A percentile compares a stretch with the other conserved stretches of the same genome.
These are phyloP conservation scores for Cucurbita ficifolia DNA, from an alignment of 306 rosid genomes.

Conservation along the genomic window DNA sequence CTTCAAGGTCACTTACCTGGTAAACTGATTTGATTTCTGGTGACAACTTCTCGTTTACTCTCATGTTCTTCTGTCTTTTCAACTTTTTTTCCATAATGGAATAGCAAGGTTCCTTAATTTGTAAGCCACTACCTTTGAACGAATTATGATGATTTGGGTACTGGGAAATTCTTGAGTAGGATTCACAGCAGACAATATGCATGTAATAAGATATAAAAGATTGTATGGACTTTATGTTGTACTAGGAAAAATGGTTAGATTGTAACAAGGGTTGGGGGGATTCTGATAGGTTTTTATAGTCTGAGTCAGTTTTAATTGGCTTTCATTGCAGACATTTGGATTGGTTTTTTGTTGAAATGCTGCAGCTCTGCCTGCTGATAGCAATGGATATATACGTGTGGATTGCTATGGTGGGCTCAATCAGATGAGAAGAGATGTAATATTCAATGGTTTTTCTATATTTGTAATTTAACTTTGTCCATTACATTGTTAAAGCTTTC, in stretches of 20 bases:
- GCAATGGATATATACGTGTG: constrained; percentile 75
- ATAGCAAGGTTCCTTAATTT: neutral
- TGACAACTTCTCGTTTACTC: neutral
- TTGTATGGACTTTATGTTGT: neutral
- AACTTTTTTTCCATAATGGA: neutral
- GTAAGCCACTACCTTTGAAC: neutral
- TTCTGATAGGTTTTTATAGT: neutral
- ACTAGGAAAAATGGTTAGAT: neutral
- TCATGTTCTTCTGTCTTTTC: neutral
- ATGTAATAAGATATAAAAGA: neutral
- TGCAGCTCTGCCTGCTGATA: constrained; percentile 65
- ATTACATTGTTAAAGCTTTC: constrained; percentile 4
- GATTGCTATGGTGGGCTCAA: constrained; percentile 96
- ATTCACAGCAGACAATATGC: neutral
- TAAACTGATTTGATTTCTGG: constrained; percentile 12
- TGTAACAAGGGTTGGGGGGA: neutral
- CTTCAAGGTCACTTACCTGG: constrained; percentile 44
- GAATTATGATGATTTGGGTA: neutral
- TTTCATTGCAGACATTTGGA: constrained; percentile 71
- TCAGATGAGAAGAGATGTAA: constrained; percentile 94
- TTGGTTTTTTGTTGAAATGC: constrained; percentile 50
- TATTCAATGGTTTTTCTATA: constrained; percentile 9
- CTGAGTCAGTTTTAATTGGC: constrained; percentile 58
- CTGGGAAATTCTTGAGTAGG: neutral
- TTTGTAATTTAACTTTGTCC: neutral